These are phyloP conservation scores for Magnolia kwangsiensis DNA, from an alignment of 164 flowering plant species.

Conservation along the genomic window DNA sequence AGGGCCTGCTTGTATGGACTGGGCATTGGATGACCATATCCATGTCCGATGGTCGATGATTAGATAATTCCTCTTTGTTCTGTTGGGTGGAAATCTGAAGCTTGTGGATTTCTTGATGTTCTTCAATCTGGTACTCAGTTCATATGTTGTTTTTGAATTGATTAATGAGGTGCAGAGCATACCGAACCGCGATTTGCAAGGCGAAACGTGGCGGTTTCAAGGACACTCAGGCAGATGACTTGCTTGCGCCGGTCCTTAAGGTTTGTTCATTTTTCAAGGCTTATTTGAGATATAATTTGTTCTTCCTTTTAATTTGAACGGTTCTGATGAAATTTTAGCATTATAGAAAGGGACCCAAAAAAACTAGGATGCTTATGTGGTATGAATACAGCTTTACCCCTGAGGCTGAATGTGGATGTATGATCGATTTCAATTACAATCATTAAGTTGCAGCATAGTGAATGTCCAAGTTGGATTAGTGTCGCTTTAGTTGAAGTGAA, in stretches of 20 bases:
- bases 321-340: not conserved
- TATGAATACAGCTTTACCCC: too few species aligned
- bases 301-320: too few species aligned
- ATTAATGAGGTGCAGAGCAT: conserved; percentile 42
- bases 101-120: not conserved
- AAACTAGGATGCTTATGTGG: too few species aligned
- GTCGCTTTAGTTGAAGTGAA: too few species aligned
- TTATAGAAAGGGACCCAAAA: too few species aligned
- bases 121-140: not conserved
- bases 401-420: too few species aligned
- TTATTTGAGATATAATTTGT: not conserved
- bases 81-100: not conserved
- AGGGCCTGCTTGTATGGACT: too few species aligned
- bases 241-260: conserved; percentile 84
- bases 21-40: too few species aligned
- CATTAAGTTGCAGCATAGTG: too few species aligned
- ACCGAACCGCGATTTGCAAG: conserved; percentile 78
- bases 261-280: conserved; percentile 24
- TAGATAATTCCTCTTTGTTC: not conserved
- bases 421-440: too few species aligned
- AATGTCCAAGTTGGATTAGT: too few species aligned
- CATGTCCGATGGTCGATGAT: too few species aligned
- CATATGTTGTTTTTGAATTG: not conserved
- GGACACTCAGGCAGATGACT: conserved; percentile 80
- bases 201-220: conserved; percentile 90